A percentile compares a stretch with the other conserved stretches of the same genome.
These are phyloP conservation scores for Lyophyllum decastes DNA, from an alignment of 768 basidiomycete species.

Conservation along the genomic window DNA sequence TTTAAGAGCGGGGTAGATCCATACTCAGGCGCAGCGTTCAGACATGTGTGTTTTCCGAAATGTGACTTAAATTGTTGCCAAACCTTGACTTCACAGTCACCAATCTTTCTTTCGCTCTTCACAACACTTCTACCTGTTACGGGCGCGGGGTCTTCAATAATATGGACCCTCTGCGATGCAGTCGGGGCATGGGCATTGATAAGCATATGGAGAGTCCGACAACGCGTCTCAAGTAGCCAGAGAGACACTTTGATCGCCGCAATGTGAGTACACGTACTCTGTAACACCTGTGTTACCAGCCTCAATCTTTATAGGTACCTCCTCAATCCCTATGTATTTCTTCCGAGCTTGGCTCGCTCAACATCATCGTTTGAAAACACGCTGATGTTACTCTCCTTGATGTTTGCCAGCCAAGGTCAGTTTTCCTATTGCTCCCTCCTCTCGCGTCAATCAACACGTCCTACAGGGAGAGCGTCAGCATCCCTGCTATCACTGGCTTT, in stretches of 20 bases:
- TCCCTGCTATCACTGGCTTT: constrained; percentile 71
- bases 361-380: constrained; percentile 84
- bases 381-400: constrained; percentile 62
- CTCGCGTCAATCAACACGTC: not conserved
- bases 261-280: constrained; percentile 49
- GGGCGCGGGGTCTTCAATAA: constrained; percentile 43
- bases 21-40: constrained; percentile 83
- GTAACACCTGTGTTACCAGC: not conserved
- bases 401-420: constrained; percentile 70
- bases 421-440: constrained; percentile 9
- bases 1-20: constrained; percentile 79
- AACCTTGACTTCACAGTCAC: constrained; percentile 57
- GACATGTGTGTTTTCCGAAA: constrained; percentile 63
- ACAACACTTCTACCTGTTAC: constrained; percentile 66
- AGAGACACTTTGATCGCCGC: constrained; percentile 66
- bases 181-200: constrained; percentile 69
- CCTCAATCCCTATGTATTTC: constrained; percentile 85
- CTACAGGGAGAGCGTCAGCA: constrained; percentile 56
- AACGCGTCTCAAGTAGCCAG: constrained; percentile 43
- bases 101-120: constrained; percentile 75
- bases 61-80: not conserved
- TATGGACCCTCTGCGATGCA: constrained; percentile 76
- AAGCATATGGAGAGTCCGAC: constrained; percentile 66
- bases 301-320: constrained; percentile 59
- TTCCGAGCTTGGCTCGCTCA: constrained; percentile 79